Conservation (phyloP, 2,329 filamentous ascomycete species). For the Aspergillus aculeatus region DNA sequence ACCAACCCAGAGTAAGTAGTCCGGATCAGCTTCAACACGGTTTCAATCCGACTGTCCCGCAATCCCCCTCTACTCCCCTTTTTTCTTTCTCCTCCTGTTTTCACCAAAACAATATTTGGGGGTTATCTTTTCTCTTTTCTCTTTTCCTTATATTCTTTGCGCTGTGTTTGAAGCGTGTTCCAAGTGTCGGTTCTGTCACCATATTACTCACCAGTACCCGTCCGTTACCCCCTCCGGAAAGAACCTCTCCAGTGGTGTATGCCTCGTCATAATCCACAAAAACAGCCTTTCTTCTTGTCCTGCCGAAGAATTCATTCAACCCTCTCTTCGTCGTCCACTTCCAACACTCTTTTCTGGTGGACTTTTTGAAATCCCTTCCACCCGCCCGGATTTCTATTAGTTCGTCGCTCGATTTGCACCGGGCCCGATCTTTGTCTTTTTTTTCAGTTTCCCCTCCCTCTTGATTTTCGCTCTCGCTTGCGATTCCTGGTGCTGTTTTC, state of each 20-base stretch:
- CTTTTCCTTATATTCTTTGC: conserved; percentile 25
- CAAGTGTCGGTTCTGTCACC: conserved; percentile 19
- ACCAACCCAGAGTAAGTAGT: neutral
- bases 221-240: conserved; percentile 24
- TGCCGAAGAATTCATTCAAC: conserved; percentile 20
- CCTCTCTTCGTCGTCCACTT: conserved; percentile 19
- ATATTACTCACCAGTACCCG: neutral
- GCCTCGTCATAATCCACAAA: conserved; percentile 43
- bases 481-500: conserved; percentile 23
- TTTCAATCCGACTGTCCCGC: neutral
- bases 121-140: conserved; percentile 11
- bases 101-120: conserved; percentile 2
- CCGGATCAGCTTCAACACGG: neutral
- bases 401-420: conserved; percentile 14
- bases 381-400: conserved; percentile 4
- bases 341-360: conserved; percentile 26
- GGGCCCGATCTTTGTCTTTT: conserved; percentile 21
- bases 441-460: conserved; percentile 18
- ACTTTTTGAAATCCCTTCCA: conserved; percentile 14
- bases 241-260: conserved; percentile 30
- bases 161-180: conserved; percentile 26
- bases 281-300: conserved; percentile 35
- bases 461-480: conserved; percentile 18
- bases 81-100: conserved; percentile 24
- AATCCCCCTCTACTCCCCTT: conserved; percentile 9